Evolutionary conservation across 441 rosid species (phyloP), one percentile per base, ranked within the genome.

Genomic region (Croton laevigatus): DNA sequence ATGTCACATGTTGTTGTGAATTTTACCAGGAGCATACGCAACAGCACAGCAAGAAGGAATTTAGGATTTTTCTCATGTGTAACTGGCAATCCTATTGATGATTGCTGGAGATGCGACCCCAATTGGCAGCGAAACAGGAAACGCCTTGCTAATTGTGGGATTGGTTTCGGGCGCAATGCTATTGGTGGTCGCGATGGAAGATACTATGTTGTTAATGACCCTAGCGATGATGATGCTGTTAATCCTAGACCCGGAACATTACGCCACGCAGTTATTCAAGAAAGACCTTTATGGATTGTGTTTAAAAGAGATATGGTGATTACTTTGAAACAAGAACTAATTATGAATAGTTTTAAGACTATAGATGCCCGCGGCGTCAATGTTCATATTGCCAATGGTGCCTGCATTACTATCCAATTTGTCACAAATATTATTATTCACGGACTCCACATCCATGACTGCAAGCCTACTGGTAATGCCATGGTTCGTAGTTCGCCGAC

Each of bases 71-170:
- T 90, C 66, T 90, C 98, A 1, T 94, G 98, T 32, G 88, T 79
- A 20, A 91, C 91, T 0, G 97, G 97, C 19, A 94, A 94, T 62
- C 98, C 98, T 13, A 86, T 91, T 20, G 97, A 94, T 14, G 98
- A 91, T 70, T 94, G 98, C 78, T 94, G 98, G 97, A 71, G 97
- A 59, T 90, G 98, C 57, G 98, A 91, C 78, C 85, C 89, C 23
- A 62, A 84, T 8, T 94, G 98, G 98, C 91, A 89, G 74, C 77
- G 69, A 52, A 87, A 85, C 81, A 80, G 97, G 37, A 89, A 88
- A 73, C 79, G 82, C 16, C 82, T 94, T 2, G 97, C 98, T 0
- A 81, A 91, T 16, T 94, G 98, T 62, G 93, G 84, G 27, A 94
- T 94, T 51, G 97, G 98, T 52, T 94, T 94, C 61, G 98, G 97